Evolutionary conservation across 768 basidiomycete genomes (phyloP).

Genomic region (Candolleomyces aberdarensis): DNA sequence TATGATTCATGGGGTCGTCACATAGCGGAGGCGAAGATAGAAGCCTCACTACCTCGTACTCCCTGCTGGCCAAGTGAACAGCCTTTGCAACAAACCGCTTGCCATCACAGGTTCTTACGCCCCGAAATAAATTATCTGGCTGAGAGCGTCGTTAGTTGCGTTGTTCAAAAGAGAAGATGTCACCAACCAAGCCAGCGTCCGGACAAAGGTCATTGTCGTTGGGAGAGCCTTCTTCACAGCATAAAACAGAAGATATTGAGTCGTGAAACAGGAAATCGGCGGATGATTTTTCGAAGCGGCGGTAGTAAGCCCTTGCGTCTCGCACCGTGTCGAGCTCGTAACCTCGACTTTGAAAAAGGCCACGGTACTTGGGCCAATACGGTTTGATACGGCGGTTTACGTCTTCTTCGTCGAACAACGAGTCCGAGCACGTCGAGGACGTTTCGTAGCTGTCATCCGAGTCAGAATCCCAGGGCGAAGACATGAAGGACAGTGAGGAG

Average conservation of each 20-base stretch:
- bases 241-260: conserved; percentile 7
- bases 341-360: conserved; percentile 45
- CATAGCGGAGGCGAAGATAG: conserved; percentile 52
- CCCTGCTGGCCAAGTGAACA: conserved; percentile 59
- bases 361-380: conserved; percentile 56
- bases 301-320: conserved; percentile 63
- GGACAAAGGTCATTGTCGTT: conserved; percentile 61
- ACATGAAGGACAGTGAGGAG: conserved; percentile 15
- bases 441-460: conserved; percentile 24
- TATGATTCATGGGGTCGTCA: conserved; percentile 67
- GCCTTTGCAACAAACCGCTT: conserved; percentile 64
- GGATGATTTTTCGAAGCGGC: conserved; percentile 13
- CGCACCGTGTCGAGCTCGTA: conserved; percentile 66
- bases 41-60: conserved; percentile 55
- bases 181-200: conserved; percentile 66
- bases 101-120: conserved; percentile 49
- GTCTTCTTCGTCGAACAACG: conserved; percentile 53
- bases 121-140: conserved; percentile 75
- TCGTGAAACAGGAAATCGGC: conserved; percentile 13
- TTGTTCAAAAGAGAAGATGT: neutral
- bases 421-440: conserved; percentile 44
- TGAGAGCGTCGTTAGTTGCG: conserved; percentile 23
- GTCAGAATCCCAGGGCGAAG: conserved; percentile 21
- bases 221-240: conserved; percentile 11
- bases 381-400: conserved; percentile 58